These are phyloP conservation scores for Pseudogymnoascus verrucosus DNA, from an alignment of 2,329 filamentous ascomycete genomes.

Conservation along the genomic window DNA sequence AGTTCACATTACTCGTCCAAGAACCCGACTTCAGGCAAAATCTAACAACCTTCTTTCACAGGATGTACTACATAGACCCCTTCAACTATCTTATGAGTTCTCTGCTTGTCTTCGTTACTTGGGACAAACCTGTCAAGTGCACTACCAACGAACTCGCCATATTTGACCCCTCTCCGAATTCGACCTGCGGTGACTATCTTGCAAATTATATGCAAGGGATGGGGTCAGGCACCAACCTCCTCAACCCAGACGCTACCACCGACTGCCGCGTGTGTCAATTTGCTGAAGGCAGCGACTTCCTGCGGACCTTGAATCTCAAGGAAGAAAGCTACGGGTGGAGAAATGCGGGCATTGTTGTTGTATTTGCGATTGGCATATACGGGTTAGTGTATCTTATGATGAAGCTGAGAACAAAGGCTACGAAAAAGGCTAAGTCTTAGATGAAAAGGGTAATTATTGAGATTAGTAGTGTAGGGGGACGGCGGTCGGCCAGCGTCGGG, in stretches of 20 bases:
- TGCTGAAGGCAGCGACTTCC: slow-evolving; percentile 49
- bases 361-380: slow-evolving; percentile 37
- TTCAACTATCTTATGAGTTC: slow-evolving; percentile 54
- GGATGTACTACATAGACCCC: slow-evolving; percentile 49
- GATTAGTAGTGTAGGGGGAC: not conserved
- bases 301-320: slow-evolving; percentile 49
- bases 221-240: slow-evolving; percentile 37
- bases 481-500: not conserved
- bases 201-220: slow-evolving; percentile 38
- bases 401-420: slow-evolving; percentile 41
- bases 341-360: slow-evolving; percentile 44
- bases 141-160: slow-evolving; percentile 39
- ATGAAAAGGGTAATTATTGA: not conserved
- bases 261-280: slow-evolving; percentile 57
- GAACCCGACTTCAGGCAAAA: not conserved
- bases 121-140: slow-evolving; percentile 40
- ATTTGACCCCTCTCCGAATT: slow-evolving; percentile 29
- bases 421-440: slow-evolving; percentile 32
- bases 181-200: slow-evolving; percentile 53
- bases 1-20: not conserved
- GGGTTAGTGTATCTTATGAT: slow-evolving; percentile 38
- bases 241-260: slow-evolving; percentile 50
- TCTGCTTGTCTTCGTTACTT: slow-evolving; percentile 46
- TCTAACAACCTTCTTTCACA: not conserved
- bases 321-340: slow-evolving; percentile 60